Evolutionary conservation across 176 grass and related monocot genomes (phyloP).

Genomic region (Microstegium vimineum): DNA sequence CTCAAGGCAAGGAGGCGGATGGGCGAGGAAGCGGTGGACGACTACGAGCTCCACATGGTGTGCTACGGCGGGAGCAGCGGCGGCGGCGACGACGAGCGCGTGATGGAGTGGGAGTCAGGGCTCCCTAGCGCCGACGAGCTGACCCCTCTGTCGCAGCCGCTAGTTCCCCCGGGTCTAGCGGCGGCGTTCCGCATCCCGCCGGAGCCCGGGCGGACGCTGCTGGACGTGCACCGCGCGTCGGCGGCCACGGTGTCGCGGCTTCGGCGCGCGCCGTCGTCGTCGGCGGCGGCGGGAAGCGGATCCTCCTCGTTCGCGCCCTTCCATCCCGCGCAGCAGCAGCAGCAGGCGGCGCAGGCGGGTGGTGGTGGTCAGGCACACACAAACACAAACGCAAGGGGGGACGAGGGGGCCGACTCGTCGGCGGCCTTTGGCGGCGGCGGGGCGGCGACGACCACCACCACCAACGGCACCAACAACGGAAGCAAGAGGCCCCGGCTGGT

Average conservation of each 20-base stretch:
- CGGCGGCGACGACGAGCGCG: constrained; percentile 12
- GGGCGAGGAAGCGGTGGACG: neutral
- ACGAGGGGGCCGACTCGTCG: constrained; percentile 30
- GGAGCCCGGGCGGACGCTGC: constrained; percentile 50
- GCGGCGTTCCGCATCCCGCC: constrained; percentile 80
- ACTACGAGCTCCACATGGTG: neutral
- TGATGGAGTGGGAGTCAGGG: constrained; percentile 72
- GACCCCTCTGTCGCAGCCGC: constrained; percentile 62
- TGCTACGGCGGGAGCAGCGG: neutral
- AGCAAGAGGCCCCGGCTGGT: constrained; percentile 61
- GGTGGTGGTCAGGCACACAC: too few relatives aligned
- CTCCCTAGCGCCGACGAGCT: constrained; percentile 61
- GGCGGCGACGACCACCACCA: neutral
- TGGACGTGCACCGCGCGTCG: constrained; percentile 76
- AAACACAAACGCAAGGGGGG: neutral
- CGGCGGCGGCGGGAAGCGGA: too few relatives aligned
- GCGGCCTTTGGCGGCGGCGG: neutral
- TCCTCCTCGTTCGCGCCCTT: neutral
- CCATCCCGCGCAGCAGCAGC: too few relatives aligned
- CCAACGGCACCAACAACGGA: fast-evolving
- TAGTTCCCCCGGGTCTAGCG: constrained; percentile 60
- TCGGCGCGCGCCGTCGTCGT: constrained; percentile 16
- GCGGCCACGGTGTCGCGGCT: constrained; percentile 58
- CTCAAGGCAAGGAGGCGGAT: too few relatives aligned
- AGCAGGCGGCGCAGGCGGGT: neutral